Percentiles rank a stretch among this genome's conserved stretches.
Conservation (phyloP, 1,284 basidiomycete species). For the Mycena sp. region DNA sequence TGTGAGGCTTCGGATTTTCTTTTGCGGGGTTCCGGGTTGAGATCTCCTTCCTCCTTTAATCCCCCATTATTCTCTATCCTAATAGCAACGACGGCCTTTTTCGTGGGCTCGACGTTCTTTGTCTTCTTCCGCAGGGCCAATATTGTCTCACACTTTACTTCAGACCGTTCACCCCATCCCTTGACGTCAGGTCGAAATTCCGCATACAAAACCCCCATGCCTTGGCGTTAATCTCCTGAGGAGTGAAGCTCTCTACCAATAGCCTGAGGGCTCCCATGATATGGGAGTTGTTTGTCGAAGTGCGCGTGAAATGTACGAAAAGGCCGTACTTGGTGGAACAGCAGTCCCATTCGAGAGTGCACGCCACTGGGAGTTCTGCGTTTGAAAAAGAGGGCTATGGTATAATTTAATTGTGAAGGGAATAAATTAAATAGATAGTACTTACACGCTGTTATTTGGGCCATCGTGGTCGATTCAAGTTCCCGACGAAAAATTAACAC, state of each 20-base stretch:
- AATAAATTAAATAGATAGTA: slow-evolving; percentile 9
- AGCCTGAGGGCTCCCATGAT: slow-evolving; percentile 85
- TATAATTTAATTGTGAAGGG: slow-evolving; percentile 14
- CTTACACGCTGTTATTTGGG: slow-evolving; percentile 59
- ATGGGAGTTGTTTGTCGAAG: slow-evolving; percentile 78
- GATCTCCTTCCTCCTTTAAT: slow-evolving; percentile 17
- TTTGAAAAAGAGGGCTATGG: slow-evolving; percentile 82
- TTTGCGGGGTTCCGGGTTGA: slow-evolving; percentile 53
- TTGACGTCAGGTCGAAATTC: slow-evolving; percentile 78
- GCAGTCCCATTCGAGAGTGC: slow-evolving; percentile 82
- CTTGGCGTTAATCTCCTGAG: slow-evolving; percentile 71
- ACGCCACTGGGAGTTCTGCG: slow-evolving; percentile 74
- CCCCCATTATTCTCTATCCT: background rate
- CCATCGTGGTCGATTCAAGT: background rate
- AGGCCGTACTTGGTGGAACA: slow-evolving; percentile 78
- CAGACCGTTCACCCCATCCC: slow-evolving; percentile 79
- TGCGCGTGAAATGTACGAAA: slow-evolving; percentile 83
- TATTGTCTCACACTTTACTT: slow-evolving; percentile 71
- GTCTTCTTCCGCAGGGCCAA: slow-evolving; percentile 55
- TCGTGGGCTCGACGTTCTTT: slow-evolving; percentile 2
- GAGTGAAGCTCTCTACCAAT: slow-evolving; percentile 74
- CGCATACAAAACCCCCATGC: slow-evolving; percentile 81
- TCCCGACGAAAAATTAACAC: background rate
- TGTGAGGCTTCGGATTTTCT: slow-evolving; percentile 51
- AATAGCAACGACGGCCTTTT: slow-evolving; percentile 3